Base-by-base conservation (phyloP, 2,329 filamentous ascomycete species). In the Xenoacremonium recifei region DNA sequence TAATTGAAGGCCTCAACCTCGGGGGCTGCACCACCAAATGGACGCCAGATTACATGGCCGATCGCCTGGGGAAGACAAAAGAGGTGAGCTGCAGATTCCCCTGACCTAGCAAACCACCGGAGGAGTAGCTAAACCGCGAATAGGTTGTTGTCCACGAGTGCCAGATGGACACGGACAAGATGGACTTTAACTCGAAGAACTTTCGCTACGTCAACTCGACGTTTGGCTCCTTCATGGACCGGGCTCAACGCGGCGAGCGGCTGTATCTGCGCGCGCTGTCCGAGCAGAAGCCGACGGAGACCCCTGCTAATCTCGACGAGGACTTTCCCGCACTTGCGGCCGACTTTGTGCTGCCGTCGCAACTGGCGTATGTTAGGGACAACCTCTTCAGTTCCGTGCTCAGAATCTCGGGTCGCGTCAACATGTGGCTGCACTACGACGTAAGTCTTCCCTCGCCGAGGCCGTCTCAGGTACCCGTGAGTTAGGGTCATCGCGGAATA, bases 371-470 rank as follows among this genome's bases (percentile, higher is more conserved):
- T 23, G 80, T 88, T 4, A 60, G 58, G 5, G 68, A 82, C n/a
- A 80, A 81, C 47, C 64, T 79, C 4, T 89, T 95, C 60, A 92
- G 85, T 61, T 91, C 87, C 3, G 84, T 90, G 0, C 67, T 95
- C 18, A 78, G 89, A 16, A 82, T 95, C 45, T 92, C 87, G 4
- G 88, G 88, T 1, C 80, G 80, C 2, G 86, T 92, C 10, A 85
- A 83, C 30, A 87, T 96, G 79, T 96, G 91, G 90, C 72, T 95
- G 21, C 89, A 95, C 64, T 95, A 93, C 68, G 88, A 95, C 66
- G 83, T 85, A 61, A 66, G 73, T 64, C 6, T 31, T n/a, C 20
- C 17, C 10, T n/a, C 13, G 10, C 12, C n/a, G n/a, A n/a, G n/a
- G n/a, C n/a, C n/a, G n/a, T n/a, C n/a, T n/a, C n/a, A n/a, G n/a